Percentiles rank a stretch among this genome's conserved stretches.
Evolutionary conservation across 1,284 basidiomycete species (phyloP).

Genomic region (Leccinum huronense): DNA sequence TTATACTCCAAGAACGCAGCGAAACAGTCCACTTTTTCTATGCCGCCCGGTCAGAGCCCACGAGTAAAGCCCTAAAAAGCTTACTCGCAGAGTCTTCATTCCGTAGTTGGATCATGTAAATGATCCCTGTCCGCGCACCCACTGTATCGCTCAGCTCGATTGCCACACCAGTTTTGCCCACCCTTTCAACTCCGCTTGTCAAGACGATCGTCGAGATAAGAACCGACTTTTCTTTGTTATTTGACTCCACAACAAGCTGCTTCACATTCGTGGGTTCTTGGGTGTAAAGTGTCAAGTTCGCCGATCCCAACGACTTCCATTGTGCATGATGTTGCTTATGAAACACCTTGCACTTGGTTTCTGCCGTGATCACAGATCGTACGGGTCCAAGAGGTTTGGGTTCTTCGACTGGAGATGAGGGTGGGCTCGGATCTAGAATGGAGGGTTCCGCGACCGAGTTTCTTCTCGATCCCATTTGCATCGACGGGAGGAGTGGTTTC

Average conservation of each 20-base stretch:
- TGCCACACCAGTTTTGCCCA: constrained; percentile 96
- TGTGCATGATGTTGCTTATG: constrained; percentile 92
- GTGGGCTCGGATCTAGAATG: constrained; percentile 72
- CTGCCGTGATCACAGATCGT: constrained; percentile 75
- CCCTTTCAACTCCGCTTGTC: constrained; percentile 94
- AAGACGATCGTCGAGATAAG: constrained; percentile 95
- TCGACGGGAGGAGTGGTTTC: constrained; percentile 62
- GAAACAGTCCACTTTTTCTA: constrained; percentile 7
- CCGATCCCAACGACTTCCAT: constrained; percentile 94
- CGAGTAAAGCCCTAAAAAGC: constrained; percentile 84
- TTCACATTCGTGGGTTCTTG: constrained; percentile 85
- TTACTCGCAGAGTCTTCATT: constrained; percentile 86
- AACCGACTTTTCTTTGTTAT: constrained; percentile 73
- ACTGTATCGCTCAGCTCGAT: constrained; percentile 87
- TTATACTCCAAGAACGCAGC: neutral
- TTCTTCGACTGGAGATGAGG: constrained; percentile 70
- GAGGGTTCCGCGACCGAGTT: constrained; percentile 51
- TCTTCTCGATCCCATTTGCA: constrained; percentile 50
- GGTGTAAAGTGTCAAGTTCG: constrained; percentile 84
- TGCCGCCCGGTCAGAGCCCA: constrained; percentile 73
- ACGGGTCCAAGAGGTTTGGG: constrained; percentile 60
- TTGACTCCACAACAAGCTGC: constrained; percentile 93
- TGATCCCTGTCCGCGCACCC: constrained; percentile 88
- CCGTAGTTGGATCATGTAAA: constrained; percentile 96
- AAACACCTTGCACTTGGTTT: constrained; percentile 99